Evolutionary conservation across 306 rosid genomes (phyloP).

Genomic region (Malus sieversii): DNA sequence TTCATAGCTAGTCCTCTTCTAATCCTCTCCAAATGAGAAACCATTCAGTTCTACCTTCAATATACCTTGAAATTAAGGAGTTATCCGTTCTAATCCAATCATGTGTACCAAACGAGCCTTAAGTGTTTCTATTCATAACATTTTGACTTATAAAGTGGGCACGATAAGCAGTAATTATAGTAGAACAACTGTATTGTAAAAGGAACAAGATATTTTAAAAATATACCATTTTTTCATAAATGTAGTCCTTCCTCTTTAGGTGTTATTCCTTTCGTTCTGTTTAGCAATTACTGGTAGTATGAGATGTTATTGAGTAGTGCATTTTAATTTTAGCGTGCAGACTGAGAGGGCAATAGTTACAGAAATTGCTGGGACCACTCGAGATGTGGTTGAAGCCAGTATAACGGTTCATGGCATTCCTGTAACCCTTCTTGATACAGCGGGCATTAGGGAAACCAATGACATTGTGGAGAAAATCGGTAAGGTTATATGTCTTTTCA

Average conservation of each 20-base stretch:
- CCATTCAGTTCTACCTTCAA: not conserved
- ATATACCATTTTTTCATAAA: not conserved
- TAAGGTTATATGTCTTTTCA: slow-evolving; percentile 23
- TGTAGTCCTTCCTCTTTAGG: not conserved
- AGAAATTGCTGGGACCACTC: slow-evolving; percentile 95
- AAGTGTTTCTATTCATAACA: not conserved
- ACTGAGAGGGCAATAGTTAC: slow-evolving; percentile 99
- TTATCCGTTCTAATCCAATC: not conserved
- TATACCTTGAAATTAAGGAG: not conserved
- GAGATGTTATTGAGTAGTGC: slow-evolving; percentile 40
- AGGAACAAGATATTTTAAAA: not conserved
- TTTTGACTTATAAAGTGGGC: too few relatives aligned
- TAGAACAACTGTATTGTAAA: not conserved
- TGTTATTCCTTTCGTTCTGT: not conserved
- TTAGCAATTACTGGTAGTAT: not conserved
- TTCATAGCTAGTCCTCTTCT: not conserved
- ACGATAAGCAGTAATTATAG: not conserved
- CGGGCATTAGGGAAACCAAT: slow-evolving; percentile 91
- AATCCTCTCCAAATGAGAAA: not conserved
- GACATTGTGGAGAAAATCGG: slow-evolving; percentile 96
- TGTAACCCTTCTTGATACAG: slow-evolving; percentile 92
- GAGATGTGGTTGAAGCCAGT: slow-evolving; percentile 92
- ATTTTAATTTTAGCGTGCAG: slow-evolving; percentile 75
- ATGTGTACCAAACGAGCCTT: not conserved
- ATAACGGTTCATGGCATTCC: slow-evolving; percentile 74